Conservation (phyloP, 495 filamentous ascomycete genomes). For the Achaetomiella virescens region DNA sequence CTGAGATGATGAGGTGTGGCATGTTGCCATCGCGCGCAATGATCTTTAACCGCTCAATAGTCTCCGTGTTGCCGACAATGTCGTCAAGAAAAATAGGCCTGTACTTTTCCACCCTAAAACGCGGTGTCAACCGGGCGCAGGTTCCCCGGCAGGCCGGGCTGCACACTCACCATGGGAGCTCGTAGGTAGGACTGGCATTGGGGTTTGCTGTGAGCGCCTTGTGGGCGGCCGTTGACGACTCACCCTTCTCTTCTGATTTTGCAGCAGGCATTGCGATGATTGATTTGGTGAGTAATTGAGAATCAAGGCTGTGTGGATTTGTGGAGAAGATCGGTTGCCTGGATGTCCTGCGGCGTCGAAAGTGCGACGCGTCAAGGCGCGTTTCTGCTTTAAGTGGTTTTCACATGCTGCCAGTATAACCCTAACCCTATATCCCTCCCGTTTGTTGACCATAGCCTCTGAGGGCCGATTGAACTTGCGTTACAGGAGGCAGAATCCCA, state of each 20-base stretch:
- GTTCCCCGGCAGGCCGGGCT: background rate
- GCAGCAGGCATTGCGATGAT: slow-evolving; percentile 35
- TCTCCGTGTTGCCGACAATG: slow-evolving; percentile 95
- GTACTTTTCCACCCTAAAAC: slow-evolving; percentile 95
- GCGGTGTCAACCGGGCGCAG: slow-evolving; percentile 4
- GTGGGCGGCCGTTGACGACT: slow-evolving; percentile 71
- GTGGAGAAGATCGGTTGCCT: background rate
- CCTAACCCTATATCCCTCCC: slow-evolving; percentile 13
- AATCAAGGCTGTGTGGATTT: background rate
- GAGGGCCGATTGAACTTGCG: too few species aligned
- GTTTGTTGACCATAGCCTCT: background rate
- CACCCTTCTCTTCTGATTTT: slow-evolving; percentile 45
- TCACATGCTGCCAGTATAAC: background rate
- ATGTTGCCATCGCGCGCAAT: slow-evolving; percentile 99
- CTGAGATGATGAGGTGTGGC: slow-evolving; percentile 98
- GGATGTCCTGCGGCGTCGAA: background rate
- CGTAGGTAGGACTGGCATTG: slow-evolving; percentile 62
- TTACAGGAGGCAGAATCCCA: too few species aligned
- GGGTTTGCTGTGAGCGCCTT: slow-evolving; percentile 59
- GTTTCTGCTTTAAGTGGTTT: slow-evolving; percentile 22
- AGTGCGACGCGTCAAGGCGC: slow-evolving; percentile 20
- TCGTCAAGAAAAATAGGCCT: slow-evolving; percentile 90
- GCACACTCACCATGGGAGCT: slow-evolving; percentile 75
- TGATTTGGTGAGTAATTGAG: too few species aligned
- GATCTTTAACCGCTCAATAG: slow-evolving; percentile 94